Conservation (phyloP, 1,139 yeast species). For the Torulaspora globosa region DNA sequence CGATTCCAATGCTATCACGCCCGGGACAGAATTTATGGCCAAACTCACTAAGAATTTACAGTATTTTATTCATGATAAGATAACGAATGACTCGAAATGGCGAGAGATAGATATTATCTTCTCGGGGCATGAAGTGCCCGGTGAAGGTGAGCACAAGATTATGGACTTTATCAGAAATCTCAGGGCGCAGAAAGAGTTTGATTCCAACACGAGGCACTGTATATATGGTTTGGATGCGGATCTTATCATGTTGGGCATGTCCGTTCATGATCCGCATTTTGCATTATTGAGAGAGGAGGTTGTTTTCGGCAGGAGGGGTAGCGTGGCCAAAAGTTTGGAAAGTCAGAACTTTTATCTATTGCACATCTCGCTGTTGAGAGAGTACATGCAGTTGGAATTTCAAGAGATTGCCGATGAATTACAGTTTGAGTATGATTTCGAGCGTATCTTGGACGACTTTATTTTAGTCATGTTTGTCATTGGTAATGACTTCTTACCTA, state of each 20-base stretch:
- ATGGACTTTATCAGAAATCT: constrained; percentile 89
- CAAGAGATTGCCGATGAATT: constrained; percentile 60
- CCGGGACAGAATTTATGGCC: constrained; percentile 98
- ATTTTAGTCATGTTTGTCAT: constrained; percentile 88
- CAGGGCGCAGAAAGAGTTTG: constrained; percentile 67
- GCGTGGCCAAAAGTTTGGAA: constrained; percentile 54
- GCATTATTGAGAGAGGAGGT: constrained; percentile 95
- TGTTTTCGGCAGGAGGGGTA: constrained; percentile 63
- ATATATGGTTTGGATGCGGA: constrained; percentile 98
- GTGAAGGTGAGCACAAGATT: constrained; percentile 98
- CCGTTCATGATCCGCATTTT: constrained; percentile 95
- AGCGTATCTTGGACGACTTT: constrained; percentile 86
- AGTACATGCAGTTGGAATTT: constrained; percentile 85
- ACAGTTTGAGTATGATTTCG: constrained; percentile 76
- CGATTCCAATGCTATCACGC: constrained; percentile 93
- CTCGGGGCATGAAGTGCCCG: constrained; percentile 98
- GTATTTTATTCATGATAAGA: constrained; percentile 87
- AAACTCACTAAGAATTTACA: constrained; percentile 77
- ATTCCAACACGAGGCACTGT: constrained; percentile 89
- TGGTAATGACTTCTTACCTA: constrained; percentile 98
- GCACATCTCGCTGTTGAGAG: constrained; percentile 84
- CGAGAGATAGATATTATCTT: constrained; percentile 75
- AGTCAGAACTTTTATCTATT: constrained; percentile 79
- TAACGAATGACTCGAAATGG: constrained; percentile 90
- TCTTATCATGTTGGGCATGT: constrained; percentile 91